A percentile compares a stretch with the other conserved stretches of the same genome.
These are phyloP conservation scores for Teunomyces panamensis DNA, from an alignment of 805 yeast genomes.

Conservation along the genomic window DNA sequence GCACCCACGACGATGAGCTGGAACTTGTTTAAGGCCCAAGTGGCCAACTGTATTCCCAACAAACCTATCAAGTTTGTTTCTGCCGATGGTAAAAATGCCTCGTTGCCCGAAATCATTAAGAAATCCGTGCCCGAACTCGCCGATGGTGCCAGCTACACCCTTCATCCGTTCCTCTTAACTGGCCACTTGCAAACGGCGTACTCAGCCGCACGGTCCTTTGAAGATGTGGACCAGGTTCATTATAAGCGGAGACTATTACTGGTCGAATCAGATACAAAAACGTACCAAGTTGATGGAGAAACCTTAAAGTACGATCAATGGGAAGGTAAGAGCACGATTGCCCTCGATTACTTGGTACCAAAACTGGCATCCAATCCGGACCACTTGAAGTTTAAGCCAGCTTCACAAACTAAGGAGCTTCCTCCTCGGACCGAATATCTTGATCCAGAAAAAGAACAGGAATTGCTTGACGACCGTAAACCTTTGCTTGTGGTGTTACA, in stretches of 20 bases:
- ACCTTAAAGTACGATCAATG: slow-evolving; percentile 36
- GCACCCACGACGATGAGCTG: not conserved
- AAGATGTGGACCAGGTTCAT: slow-evolving; percentile 38
- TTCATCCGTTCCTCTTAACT: slow-evolving; percentile 46
- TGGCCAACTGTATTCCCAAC: slow-evolving; percentile 22
- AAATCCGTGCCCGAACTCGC: slow-evolving; percentile 39
- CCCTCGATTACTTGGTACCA: slow-evolving; percentile 48
- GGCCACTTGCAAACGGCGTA: slow-evolving; percentile 53
- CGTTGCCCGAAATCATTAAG: slow-evolving; percentile 33
- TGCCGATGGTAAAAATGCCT: slow-evolving; percentile 3
- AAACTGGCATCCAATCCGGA: slow-evolving; percentile 19
- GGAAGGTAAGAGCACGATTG: slow-evolving; percentile 44
- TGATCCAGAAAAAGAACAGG: slow-evolving; percentile 41
- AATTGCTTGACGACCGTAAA: slow-evolving; percentile 35
- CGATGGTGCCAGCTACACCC: slow-evolving; percentile 34
- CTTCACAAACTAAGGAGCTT: slow-evolving; percentile 50
- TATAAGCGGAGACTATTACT: slow-evolving; percentile 44
- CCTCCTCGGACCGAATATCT: slow-evolving; percentile 70
- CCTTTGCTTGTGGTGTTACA: slow-evolving; percentile 65
- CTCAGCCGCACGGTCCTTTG: slow-evolving; percentile 43
- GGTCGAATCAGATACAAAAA: slow-evolving; percentile 20
- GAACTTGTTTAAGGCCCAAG: slow-evolving; percentile 19
- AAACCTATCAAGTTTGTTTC: slow-evolving; percentile 20
- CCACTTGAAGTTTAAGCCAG: slow-evolving; percentile 32
- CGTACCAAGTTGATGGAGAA: slow-evolving; percentile 26